Base-by-base conservation (phyloP, 495 filamentous ascomycete genomes). In the Podospora pseudoanserina region DNA sequence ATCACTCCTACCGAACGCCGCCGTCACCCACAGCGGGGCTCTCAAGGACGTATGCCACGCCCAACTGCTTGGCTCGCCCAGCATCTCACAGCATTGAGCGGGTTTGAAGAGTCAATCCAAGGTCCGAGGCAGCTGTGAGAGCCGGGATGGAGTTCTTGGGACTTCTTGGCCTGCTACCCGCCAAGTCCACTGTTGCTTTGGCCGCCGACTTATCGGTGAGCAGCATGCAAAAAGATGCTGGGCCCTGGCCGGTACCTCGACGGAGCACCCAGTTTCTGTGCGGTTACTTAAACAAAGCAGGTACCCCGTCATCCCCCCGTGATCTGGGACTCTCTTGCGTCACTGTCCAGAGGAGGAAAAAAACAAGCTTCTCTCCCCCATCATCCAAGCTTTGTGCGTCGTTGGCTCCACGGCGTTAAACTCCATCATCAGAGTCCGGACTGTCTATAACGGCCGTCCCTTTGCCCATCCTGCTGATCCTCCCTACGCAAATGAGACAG, bases 111-210 rank as follows among this genome's bases (percentile, higher is more conserved):
- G 27, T 63, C 61, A 34, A 63, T 30, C 6, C 60, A 28, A 62
- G 60, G 32, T 44, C 65, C 55, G 56, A 66, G 58, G 20, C 11
- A 57, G 60, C 72, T 68, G 67, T 63, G 63, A n/a, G 30, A 18
- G 54, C 70, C 68, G 63, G 75, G 68, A 75, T 74, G 67, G 49
- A 70, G 64, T 65, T 77, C 72, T 75, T 77, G 72, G 75, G 30
- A 66, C 61, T 55, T 68, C 75, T 77, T 77, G 73, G 75, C 72
- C 67, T 44, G 39, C 34, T 55, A 66, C 49, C 64, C 30, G 55
- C 66, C 63, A 65, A 65, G 53, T 54, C 57, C 32, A 39, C 13
- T 60, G 30, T 64, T 55, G 26, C 49, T 44, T 27, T 59, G 23
- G 70, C 57, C 18, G 58, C 70, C 66, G 66, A 65, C 32, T 55